phyloP scores from a whole-genome alignment of 148 eudicot genomes.

The Drosera capensis region DNA sequence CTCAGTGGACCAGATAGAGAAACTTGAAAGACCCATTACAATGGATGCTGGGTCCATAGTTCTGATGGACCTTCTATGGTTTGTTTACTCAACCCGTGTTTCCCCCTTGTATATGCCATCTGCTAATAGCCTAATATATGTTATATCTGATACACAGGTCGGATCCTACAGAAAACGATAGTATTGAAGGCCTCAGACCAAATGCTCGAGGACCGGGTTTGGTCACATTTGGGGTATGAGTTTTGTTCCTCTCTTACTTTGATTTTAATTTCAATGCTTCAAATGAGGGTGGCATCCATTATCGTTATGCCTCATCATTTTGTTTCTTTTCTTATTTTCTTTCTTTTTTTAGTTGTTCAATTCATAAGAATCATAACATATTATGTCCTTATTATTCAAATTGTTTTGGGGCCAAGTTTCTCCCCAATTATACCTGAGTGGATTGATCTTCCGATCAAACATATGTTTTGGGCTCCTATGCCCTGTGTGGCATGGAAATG shows the following conservation, averaged over 20 bases:
- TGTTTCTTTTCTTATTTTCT: neutral
- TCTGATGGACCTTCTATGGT: conserved; percentile 96
- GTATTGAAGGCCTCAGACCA: conserved; percentile 87
- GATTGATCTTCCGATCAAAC: too few species aligned
- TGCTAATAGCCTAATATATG: conserved; percentile 2
- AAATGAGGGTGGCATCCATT: neutral
- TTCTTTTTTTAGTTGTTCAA: too few species aligned
- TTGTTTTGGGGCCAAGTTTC: too few species aligned
- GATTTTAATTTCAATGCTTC: neutral
- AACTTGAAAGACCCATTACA: conserved; percentile 88
- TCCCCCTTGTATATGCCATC: conserved; percentile 1
- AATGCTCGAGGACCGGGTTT: conserved; percentile 97
- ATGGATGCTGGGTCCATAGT: conserved; percentile 95
- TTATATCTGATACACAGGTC: conserved; percentile 48
- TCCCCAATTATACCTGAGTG: too few species aligned
- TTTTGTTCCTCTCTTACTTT: neutral
- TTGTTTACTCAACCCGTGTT: conserved; percentile 8
- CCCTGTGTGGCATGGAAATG: too few species aligned
- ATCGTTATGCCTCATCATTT: neutral
- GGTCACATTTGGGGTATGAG: conserved; percentile 90
- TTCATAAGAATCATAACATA: too few species aligned
- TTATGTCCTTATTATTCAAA: too few species aligned
- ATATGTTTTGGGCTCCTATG: too few species aligned
- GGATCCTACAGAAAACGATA: conserved; percentile 97
- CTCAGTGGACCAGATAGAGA: conserved; percentile 91